phyloP scores from a whole-genome alignment of 305 asterid genomes.

The Fraxinus angustifolia region DNA sequence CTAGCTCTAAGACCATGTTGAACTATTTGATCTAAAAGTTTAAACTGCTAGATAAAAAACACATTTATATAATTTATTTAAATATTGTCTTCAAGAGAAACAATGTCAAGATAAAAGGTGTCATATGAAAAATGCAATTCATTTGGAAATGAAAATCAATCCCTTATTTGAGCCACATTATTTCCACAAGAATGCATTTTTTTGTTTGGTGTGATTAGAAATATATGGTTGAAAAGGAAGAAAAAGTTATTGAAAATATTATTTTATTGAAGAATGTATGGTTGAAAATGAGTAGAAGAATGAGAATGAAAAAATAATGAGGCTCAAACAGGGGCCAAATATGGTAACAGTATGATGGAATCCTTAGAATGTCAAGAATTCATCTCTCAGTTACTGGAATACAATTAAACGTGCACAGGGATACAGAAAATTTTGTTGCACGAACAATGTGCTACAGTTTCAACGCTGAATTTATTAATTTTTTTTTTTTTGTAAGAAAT shows the following conservation, averaged over 20 bases:
- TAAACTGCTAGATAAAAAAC: neutral
- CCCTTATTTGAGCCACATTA: too few relatives aligned
- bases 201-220: too few relatives aligned
- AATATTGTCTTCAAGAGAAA: neutral
- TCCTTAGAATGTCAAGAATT: neutral
- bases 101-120: neutral
- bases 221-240: too few relatives aligned
- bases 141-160: neutral
- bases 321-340: neutral
- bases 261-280: too few relatives aligned
- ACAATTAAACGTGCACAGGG: neutral
- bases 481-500: neutral
- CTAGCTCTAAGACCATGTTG: neutral
- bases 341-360: neutral
- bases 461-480: neutral
- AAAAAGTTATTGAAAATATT: too few relatives aligned
- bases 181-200: too few relatives aligned
- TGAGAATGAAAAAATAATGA: too few relatives aligned
- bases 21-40: neutral
- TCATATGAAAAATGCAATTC: neutral
- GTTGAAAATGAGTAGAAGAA: too few relatives aligned
- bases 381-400: neutral
- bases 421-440: neutral
- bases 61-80: neutral
- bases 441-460: neutral